phyloP scores from a whole-genome alignment of 257 asterid genomes.

The Cruciata laevipes region DNA sequence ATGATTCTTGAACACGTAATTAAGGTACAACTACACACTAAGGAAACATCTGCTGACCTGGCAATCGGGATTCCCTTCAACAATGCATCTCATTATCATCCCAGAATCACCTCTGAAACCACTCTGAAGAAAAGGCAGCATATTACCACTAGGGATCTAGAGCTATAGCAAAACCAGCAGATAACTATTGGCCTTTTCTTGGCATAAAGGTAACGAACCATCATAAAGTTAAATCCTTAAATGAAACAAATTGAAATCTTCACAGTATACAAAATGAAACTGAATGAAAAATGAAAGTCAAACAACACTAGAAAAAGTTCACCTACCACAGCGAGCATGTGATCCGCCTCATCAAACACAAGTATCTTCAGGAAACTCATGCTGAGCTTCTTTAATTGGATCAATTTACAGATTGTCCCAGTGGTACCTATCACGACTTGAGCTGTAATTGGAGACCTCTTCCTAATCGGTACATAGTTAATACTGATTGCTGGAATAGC shows the following conservation, averaged over 20 bases:
- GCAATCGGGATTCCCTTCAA: constrained; percentile 42
- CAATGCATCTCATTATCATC: constrained; percentile 58
- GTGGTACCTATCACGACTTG: constrained; percentile 93
- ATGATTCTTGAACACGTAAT: neutral
- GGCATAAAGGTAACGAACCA: neutral
- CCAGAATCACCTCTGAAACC: constrained; percentile 76
- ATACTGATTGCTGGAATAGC: constrained; percentile 55
- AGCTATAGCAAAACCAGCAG: neutral
- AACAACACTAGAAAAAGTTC: neutral
- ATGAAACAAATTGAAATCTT: neutral
- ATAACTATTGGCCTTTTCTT: neutral
- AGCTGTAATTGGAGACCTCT: constrained; percentile 55
- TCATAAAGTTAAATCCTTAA: neutral
- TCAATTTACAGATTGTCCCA: constrained; percentile 76
- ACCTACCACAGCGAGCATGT: constrained; percentile 80
- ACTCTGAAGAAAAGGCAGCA: constrained; percentile 31
- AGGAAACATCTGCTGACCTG: constrained; percentile 47
- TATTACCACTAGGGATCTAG: neutral
- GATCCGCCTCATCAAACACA: constrained; percentile 98
- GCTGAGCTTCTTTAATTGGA: constrained; percentile 62
- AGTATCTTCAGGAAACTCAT: constrained; percentile 73
- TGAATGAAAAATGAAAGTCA: neutral
- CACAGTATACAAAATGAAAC: neutral
- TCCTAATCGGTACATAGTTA: constrained; percentile 42
- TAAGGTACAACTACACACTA: neutral